phyloP scores from a whole-genome alignment of 495 filamentous ascomycete genomes.

The Hypoxylon fuscum region DNA sequence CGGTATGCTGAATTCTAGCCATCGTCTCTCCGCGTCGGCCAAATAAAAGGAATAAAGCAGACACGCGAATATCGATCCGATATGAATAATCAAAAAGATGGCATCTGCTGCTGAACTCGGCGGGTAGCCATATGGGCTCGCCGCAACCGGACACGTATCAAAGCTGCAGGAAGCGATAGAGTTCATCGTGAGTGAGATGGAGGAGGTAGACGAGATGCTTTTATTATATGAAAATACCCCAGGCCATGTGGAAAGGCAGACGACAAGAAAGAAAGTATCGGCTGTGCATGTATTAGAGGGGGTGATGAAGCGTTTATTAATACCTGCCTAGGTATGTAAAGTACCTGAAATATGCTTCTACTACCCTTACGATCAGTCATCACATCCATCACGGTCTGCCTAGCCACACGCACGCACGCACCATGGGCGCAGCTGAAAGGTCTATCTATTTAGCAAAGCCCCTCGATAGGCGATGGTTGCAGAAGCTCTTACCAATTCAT shows the following conservation, averaged over 20 bases:
- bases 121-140: slow-evolving; percentile 34
- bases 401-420: slow-evolving; percentile 8
- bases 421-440: slow-evolving; percentile 5
- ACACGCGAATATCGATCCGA: slow-evolving; percentile 26
- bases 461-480: slow-evolving; percentile 17
- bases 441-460: slow-evolving; percentile 1
- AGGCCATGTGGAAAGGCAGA: slow-evolving; percentile 6
- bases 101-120: slow-evolving; percentile 28
- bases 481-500: slow-evolving; percentile 4
- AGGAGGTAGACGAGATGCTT: background rate
- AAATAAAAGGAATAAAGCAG: slow-evolving; percentile 27
- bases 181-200: slow-evolving; percentile 13
- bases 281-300: background rate
- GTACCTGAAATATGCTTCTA: no score
- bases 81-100: slow-evolving; percentile 33
- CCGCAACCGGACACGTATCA: slow-evolving; percentile 28
- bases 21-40: slow-evolving; percentile 27
- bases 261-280: slow-evolving; percentile 11
- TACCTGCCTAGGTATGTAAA: no score
- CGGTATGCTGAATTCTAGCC: slow-evolving; percentile 33
- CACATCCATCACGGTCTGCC: slow-evolving; percentile 4
- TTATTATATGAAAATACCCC: slow-evolving; percentile 1
- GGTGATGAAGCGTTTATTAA: slow-evolving; percentile 2
- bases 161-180: slow-evolving; percentile 35
- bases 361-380: background rate